Evolutionary conservation across 768 basidiomycete species (phyloP).

Genomic region (Leccinum pellstonianum): DNA sequence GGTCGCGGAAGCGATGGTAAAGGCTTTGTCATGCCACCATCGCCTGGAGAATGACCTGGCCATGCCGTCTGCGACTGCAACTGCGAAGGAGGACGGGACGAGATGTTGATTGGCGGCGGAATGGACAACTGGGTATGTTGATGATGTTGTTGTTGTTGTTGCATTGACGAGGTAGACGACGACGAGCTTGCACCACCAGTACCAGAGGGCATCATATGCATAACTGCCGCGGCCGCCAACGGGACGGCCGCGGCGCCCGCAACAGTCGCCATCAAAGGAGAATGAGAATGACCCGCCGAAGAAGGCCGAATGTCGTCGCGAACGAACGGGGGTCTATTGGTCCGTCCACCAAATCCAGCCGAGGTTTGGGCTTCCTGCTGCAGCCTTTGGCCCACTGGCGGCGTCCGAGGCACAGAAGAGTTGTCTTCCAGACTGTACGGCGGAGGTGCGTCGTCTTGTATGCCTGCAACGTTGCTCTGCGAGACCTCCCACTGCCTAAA

Average conservation of each 20-base stretch:
- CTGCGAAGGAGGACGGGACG: slow-evolving; percentile 13
- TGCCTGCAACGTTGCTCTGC: slow-evolving; percentile 15
- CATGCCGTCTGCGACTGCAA: neutral
- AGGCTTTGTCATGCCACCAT: neutral
- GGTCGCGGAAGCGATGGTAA: neutral
- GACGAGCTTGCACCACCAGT: neutral
- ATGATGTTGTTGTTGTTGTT: neutral
- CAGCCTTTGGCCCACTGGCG: neutral
- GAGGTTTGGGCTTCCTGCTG: neutral
- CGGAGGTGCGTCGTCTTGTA: slow-evolving; percentile 56
- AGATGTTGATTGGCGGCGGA: slow-evolving; percentile 15
- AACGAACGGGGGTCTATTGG: neutral
- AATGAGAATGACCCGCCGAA: neutral
- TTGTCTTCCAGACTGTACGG: slow-evolving; percentile 60
- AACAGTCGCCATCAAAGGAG: slow-evolving; percentile 3
- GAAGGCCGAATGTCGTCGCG: slow-evolving; percentile 9
- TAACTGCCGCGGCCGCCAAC: neutral
- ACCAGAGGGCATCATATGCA: neutral
- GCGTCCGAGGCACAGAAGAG: neutral
- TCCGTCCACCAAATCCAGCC: neutral
- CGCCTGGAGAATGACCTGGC: neutral
- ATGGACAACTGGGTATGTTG: neutral
- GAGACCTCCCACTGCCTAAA: slow-evolving; percentile 47
- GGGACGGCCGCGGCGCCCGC: neutral
- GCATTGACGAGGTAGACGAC: neutral